phyloP scores from a whole-genome alignment of 2,329 filamentous ascomycete genomes.

The Onygenales sp. region DNA sequence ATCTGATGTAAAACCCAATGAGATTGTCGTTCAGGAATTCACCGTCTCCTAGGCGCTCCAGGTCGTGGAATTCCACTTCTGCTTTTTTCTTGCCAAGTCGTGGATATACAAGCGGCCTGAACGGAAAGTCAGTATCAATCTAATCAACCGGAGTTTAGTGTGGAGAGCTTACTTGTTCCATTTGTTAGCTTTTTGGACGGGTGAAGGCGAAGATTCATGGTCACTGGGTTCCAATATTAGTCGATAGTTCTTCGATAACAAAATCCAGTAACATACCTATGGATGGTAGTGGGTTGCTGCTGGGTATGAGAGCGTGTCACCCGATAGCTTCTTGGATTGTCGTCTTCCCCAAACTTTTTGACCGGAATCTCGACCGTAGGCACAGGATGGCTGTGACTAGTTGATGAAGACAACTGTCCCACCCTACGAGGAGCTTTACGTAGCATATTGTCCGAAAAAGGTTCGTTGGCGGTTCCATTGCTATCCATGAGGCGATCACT shows the following conservation, averaged over 20 bases:
- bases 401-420: not conserved
- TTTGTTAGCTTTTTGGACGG: not conserved
- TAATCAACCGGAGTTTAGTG: not conserved
- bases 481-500: conserved; percentile 6
- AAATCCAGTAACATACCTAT: conserved; percentile 6
- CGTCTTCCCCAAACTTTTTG: conserved; percentile 12
- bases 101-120: conserved; percentile 35
- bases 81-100: conserved; percentile 37
- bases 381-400: conserved; percentile 7
- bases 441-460: not conserved
- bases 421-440: not conserved
- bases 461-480: not conserved
- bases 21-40: conserved; percentile 90
- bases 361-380: conserved; percentile 20
- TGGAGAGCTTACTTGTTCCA: conserved; percentile 8
- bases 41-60: conserved; percentile 68
- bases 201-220: conserved; percentile 2
- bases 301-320: conserved; percentile 23
- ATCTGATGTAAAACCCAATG: conserved; percentile 77
- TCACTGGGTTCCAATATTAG: conserved; percentile 7
- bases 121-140: conserved; percentile 3
- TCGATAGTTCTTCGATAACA: conserved; percentile 5
- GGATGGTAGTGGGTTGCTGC: conserved; percentile 6
- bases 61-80: conserved; percentile 34
- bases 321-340: conserved; percentile 7